Evolutionary conservation across 352 stramenopile species (phyloP), one percentile per base, ranked within the genome.

Genomic region (Peronospora tabacina): DNA sequence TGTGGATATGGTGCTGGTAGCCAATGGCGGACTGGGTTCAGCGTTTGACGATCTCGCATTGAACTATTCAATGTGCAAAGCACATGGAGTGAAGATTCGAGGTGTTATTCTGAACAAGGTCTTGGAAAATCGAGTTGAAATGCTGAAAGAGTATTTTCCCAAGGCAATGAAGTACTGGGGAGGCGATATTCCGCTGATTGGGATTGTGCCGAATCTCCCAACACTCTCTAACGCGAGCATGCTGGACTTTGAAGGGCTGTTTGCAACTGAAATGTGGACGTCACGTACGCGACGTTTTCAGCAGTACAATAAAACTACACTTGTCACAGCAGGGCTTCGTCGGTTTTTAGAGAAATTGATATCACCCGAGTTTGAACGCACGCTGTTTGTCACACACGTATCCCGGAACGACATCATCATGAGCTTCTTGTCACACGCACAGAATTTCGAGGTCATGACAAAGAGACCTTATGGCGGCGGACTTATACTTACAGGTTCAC

Each of bases 91-190:
- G 5, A 78, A 70, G 7, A 84, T 98, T 51, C 80, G 85, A 19
- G 95, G 94, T 26, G 92, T 98, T 19, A 90, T 98, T 50, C 75
- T 98, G 24, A 98, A 98, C 70, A 98, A 98, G 64, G 91, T 98
- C 39, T 73, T 64, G 1, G 54, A 61, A 24, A 67, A 88, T 43
- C 87, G 91, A 57, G 54, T 90, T 11, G 80, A 82, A 17, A 95
- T 94, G 85, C 63, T 95, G 29, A 52, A 63, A 36, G 78, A 90
- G 41, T 95, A 95, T 49, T 94, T 95, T 53, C 73, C 75, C 17
- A 93, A 93, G 61, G 85, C 85, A 16, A 70, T 95, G 49, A 49
- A 68, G 30, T 70, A 82, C 24, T 93, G 81, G 84, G 49, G 58
- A 28, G 49, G 15, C 10, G 63, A 74, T 39, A 66, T 91, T 10